A percentile compares a stretch with the other conserved stretches of the same genome.
phyloP scores from a whole-genome alignment of 352 stramenopile species.

The Globisporangium nodosum region DNA sequence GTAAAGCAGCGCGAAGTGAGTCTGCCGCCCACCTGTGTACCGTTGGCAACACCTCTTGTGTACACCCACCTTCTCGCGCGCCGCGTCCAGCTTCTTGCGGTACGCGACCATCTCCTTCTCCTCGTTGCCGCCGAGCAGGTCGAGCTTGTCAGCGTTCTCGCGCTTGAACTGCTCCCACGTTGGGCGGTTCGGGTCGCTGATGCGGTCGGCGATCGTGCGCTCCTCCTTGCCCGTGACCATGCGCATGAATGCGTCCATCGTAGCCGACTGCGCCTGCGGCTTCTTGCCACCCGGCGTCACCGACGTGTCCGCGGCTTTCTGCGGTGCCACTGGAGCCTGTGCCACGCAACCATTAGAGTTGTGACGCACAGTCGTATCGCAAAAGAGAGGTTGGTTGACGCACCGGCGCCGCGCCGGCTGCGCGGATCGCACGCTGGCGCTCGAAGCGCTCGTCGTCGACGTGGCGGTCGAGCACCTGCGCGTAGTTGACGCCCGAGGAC shows the following conservation, averaged over 20 bases:
- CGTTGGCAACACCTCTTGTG: neutral
- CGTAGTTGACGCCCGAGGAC: slow-evolving; percentile 82
- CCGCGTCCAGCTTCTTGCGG: slow-evolving; percentile 88
- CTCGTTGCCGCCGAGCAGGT: slow-evolving; percentile 73
- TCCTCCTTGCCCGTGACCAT: slow-evolving; percentile 92
- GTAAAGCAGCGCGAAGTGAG: neutral
- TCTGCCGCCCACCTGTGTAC: too few relatives aligned
- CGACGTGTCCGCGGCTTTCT: neutral
- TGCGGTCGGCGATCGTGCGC: slow-evolving; percentile 91
- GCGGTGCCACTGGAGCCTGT: slow-evolving; percentile 1
- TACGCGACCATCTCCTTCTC: slow-evolving; percentile 94
- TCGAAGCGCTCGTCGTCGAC: slow-evolving; percentile 85
- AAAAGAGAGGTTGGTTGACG: slow-evolving; percentile 6
- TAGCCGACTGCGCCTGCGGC: slow-evolving; percentile 44
- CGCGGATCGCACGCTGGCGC: slow-evolving; percentile 52
- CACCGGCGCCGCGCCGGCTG: slow-evolving; percentile 26
- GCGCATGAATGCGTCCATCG: slow-evolving; percentile 93
- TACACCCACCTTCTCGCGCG: slow-evolving; percentile 77
- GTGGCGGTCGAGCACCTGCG: slow-evolving; percentile 70
- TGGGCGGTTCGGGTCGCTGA: slow-evolving; percentile 91
- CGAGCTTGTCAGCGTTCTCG: slow-evolving; percentile 93
- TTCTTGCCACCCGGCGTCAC: slow-evolving; percentile 8
- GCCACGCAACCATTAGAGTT: neutral
- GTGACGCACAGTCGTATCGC: too few relatives aligned
- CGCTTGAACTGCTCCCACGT: slow-evolving; percentile 97